Conservation (phyloP, 2,329 filamentous ascomycete genomes). For the Dothideomycetes sp. region DNA sequence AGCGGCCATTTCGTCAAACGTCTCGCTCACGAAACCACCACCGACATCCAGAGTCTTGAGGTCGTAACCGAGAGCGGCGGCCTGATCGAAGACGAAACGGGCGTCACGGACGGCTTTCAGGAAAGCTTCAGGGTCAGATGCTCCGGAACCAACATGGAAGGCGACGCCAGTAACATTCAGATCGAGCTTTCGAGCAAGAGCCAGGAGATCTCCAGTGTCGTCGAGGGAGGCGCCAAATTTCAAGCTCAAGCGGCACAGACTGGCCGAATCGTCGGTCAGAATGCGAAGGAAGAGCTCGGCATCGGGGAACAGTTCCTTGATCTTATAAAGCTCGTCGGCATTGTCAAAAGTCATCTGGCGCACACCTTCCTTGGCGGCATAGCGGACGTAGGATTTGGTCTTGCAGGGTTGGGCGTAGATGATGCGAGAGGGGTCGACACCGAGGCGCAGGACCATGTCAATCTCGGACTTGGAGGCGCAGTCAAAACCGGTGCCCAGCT, state of each 20-base stretch:
- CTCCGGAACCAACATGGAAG: slow-evolving; percentile 95
- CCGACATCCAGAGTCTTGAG: slow-evolving; percentile 88
- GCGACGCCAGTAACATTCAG: slow-evolving; percentile 92
- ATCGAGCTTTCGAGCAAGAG: slow-evolving; percentile 68
- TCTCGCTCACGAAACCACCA: slow-evolving; percentile 84
- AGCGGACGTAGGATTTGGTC: slow-evolving; percentile 94
- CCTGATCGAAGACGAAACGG: slow-evolving; percentile 80
- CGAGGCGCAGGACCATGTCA: slow-evolving; percentile 76
- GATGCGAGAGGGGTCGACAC: slow-evolving; percentile 79
- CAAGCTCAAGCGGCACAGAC: slow-evolving; percentile 87
- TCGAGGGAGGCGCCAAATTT: slow-evolving; percentile 94
- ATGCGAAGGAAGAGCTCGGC: slow-evolving; percentile 93
- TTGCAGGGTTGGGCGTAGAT: slow-evolving; percentile 99
- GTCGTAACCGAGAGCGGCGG: slow-evolving; percentile 62
- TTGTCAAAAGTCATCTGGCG: slow-evolving; percentile 99
- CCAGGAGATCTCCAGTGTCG: slow-evolving; percentile 65
- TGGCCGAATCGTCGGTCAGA: slow-evolving; percentile 89
- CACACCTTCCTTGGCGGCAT: slow-evolving; percentile 73
- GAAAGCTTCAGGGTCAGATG: slow-evolving; percentile 86
- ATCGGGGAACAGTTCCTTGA: slow-evolving; percentile 79
- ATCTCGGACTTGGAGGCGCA: slow-evolving; percentile 98
- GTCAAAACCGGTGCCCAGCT: slow-evolving; percentile 89
- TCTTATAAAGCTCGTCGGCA: slow-evolving; percentile 94
- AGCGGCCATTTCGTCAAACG: slow-evolving; percentile 81
- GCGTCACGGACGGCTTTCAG: slow-evolving; percentile 86